Evolutionary conservation across 2,329 filamentous ascomycete genomes (phyloP).

Genomic region (Xylariales sp.): DNA sequence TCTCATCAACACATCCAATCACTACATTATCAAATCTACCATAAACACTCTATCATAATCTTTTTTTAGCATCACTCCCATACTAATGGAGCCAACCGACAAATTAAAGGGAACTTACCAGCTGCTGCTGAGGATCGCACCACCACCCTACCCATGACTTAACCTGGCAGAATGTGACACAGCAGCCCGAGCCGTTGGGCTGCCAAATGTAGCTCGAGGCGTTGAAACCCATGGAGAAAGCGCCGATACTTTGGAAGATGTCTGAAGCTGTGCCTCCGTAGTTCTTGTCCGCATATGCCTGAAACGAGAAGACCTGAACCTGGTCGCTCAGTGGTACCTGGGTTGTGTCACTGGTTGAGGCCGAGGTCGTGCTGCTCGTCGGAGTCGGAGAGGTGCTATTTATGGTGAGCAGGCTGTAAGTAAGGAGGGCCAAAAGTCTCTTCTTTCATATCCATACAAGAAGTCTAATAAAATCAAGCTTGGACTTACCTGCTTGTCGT

Average conservation of each 20-base stretch:
- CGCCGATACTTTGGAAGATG: background rate
- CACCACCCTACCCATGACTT: slow-evolving; percentile 1
- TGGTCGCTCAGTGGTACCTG: background rate
- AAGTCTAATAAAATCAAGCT: too few relatives aligned
- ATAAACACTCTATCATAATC: too few relatives aligned
- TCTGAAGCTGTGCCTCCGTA: background rate
- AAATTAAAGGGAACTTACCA: too few relatives aligned
- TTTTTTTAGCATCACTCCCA: too few relatives aligned
- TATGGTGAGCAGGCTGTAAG: background rate
- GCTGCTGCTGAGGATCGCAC: too few relatives aligned
- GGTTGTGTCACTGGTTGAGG: background rate
- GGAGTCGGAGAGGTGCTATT: background rate
- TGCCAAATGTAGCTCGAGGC: background rate
- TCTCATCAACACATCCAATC: too few relatives aligned
- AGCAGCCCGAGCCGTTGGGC: slow-evolving; percentile 1
- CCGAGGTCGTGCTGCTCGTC: too few relatives aligned
- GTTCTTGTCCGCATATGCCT: background rate
- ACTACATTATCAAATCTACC: too few relatives aligned
- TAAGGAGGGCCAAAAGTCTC: background rate
- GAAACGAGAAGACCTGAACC: background rate
- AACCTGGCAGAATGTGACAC: background rate
- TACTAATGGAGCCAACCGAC: too few relatives aligned
- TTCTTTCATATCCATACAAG: too few relatives aligned
- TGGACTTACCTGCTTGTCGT: too few relatives aligned
- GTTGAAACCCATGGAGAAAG: background rate